Conservation (phyloP, 2,329 filamentous ascomycete species). For the Diaporthe amygdali region DNA sequence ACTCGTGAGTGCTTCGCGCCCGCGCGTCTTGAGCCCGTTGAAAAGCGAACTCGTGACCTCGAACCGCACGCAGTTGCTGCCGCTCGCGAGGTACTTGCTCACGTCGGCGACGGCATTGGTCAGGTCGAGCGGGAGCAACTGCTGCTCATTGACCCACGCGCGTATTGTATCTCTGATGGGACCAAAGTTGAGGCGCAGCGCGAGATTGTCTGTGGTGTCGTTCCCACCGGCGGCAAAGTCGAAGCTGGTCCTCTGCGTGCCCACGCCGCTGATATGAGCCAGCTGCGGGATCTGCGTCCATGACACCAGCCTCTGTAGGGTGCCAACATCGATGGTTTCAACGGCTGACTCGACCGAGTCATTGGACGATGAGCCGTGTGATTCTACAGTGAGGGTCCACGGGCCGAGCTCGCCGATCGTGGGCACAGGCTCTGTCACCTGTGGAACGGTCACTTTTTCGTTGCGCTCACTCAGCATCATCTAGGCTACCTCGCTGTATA, state of each 20-base stretch:
- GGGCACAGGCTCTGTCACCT: not conserved
- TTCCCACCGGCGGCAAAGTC: not conserved
- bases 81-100: not conserved
- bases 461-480: not conserved
- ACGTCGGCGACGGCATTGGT: not conserved
- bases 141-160: not conserved
- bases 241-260: not conserved
- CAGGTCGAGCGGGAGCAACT: not conserved
- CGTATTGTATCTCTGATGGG: not conserved
- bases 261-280: not conserved
- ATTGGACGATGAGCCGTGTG: not conserved
- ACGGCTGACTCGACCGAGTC: not conserved
- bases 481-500: not conserved
- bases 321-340: not conserved
- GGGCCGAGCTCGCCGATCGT: not conserved
- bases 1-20: not conserved
- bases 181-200: not conserved
- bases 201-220: not conserved
- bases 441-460: not conserved
- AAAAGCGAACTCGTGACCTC: not conserved
- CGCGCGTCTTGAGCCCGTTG: not conserved
- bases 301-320: not conserved
- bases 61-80: not conserved
- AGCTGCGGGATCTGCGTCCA: not conserved
- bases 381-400: not conserved